Evolutionary conservation across 2,329 filamentous ascomycete genomes (phyloP), one percentile per base, ranked within the genome.

Genomic region (Zasmidium cellare): DNA sequence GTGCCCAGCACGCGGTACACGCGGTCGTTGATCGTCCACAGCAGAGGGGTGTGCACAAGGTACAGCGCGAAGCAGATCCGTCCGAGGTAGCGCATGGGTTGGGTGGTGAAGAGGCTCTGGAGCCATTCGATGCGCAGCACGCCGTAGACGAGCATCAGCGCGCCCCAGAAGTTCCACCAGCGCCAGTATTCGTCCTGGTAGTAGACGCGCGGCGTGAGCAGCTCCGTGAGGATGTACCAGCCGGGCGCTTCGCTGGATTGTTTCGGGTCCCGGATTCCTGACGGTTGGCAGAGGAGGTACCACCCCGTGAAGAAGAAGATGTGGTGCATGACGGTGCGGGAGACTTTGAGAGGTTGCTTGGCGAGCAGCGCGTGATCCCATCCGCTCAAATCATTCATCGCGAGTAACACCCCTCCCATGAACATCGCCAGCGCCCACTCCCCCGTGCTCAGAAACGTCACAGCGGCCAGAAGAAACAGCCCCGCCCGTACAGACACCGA

Each of bases 21-120:
- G 31, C 77, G 74, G 63, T 84, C 85, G 11, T 83, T 83, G 18
- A 81, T 64, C 1, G 78, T 78, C 64, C 84, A 82, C 0, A 88
- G 72, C 1, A 88, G 69, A 0, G 85, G 85, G 0, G 85, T 85
- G 61, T 88, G 86, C 3, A 87, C 78, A 3, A 88, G 75, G 69
- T 88, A 89, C 3, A 88, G 72, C 0, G 80, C 76, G 66, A 82
- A 89, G 0, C 84, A 87, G 52, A 87, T 78, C 46, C 80, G 79
- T 0, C 85, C 86, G 2, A 88, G 77, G 59, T 86, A 86, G 65
- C 86, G 85, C 63, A 80, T 82, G 64, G 85, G 80, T 14, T 74
- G 72, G 0, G 74, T 76, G 69, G 86, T 84, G 66, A 87, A 87
- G 65, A 86, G 82, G 1, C 71, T 60, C 69, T 80, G 38, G 14